Evolutionary conservation across 2,329 filamentous ascomycete genomes (phyloP).

Genomic region (Ascochyta fabae): DNA sequence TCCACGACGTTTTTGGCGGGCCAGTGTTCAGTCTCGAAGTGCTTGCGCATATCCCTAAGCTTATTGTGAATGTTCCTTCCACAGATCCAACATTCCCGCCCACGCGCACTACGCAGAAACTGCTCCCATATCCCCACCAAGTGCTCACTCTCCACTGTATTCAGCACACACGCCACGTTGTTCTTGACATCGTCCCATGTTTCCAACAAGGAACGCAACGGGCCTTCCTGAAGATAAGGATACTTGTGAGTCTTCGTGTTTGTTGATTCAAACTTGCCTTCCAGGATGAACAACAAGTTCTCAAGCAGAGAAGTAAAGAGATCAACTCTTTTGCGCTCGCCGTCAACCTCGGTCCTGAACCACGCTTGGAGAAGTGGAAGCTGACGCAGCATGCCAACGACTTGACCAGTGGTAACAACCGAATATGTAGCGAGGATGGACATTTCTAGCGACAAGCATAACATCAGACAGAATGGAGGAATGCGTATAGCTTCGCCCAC

Average conservation of each 20-base stretch:
- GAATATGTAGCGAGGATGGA: slow-evolving; percentile 19
- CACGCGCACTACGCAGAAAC: slow-evolving; percentile 13
- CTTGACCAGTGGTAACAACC: slow-evolving; percentile 9
- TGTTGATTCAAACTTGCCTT: slow-evolving; percentile 14
- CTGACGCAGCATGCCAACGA: slow-evolving; percentile 17
- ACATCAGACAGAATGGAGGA: slow-evolving; percentile 24
- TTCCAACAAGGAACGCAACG: slow-evolving; percentile 10
- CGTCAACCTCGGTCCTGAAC: slow-evolving; percentile 24
- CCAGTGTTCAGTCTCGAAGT: slow-evolving; percentile 26
- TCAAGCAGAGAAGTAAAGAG: slow-evolving; percentile 13
- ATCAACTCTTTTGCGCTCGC: slow-evolving; percentile 9
- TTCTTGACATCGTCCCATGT: slow-evolving; percentile 25
- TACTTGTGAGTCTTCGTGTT: slow-evolving; percentile 1
- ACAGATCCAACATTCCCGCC: slow-evolving; percentile 23
- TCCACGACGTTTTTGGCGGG: neutral
- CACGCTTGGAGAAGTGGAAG: slow-evolving; percentile 20
- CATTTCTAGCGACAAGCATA: slow-evolving; percentile 16
- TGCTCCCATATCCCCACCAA: slow-evolving; percentile 15
- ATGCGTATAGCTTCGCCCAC: slow-evolving; percentile 22
- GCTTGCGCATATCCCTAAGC: slow-evolving; percentile 8
- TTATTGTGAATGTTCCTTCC: slow-evolving; percentile 6
- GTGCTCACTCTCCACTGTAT: neutral
- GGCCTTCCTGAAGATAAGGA: slow-evolving; percentile 1
- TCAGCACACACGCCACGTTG: slow-evolving; percentile 15
- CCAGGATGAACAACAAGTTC: slow-evolving; percentile 15